A percentile compares a stretch with the other conserved stretches of the same genome.
Conservation (phyloP, 1,284 basidiomycete genomes). For the Crocinoboletus sp. region DNA sequence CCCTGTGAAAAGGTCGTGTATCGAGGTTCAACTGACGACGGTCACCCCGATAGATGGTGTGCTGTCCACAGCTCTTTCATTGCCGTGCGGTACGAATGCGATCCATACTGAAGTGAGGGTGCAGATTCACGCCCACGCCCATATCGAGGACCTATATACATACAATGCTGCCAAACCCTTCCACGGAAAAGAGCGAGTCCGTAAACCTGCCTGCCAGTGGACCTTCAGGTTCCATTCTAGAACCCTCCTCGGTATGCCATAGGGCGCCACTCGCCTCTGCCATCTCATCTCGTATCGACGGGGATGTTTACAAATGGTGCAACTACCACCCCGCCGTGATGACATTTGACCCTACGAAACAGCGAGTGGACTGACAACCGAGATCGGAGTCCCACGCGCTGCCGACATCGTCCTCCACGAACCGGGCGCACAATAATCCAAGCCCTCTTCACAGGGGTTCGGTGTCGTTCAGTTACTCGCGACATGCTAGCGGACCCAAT, state of each 20-base stretch:
- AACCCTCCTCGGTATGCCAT: conserved; percentile 4
- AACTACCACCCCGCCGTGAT: conserved; percentile 13
- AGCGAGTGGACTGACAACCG: conserved; percentile 11
- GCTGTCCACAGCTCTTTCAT: neutral
- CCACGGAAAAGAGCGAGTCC: conserved; percentile 11
- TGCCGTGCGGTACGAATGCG: conserved; percentile 3
- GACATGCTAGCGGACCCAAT: neutral
- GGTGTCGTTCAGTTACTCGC: neutral
- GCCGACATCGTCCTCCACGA: conserved; percentile 15
- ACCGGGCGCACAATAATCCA: neutral
- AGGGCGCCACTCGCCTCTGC: conserved; percentile 24
- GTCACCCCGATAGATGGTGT: neutral
- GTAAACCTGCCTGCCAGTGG: neutral
- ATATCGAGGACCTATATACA: neutral
- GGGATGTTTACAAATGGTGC: conserved; percentile 9
- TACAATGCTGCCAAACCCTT: neutral
- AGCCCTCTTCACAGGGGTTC: conserved; percentile 4
- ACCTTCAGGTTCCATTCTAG: conserved; percentile 15
- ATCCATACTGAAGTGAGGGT: conserved; percentile 9
- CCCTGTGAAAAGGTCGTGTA: neutral
- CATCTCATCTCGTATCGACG: conserved; percentile 14
- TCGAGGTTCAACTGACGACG: neutral
- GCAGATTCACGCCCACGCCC: neutral
- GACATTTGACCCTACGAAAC: conserved; percentile 7
- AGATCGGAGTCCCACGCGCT: conserved; percentile 22